Conservation (phyloP, 163 green algal genomes). For the Trebouxia gelatinosa region DNA sequence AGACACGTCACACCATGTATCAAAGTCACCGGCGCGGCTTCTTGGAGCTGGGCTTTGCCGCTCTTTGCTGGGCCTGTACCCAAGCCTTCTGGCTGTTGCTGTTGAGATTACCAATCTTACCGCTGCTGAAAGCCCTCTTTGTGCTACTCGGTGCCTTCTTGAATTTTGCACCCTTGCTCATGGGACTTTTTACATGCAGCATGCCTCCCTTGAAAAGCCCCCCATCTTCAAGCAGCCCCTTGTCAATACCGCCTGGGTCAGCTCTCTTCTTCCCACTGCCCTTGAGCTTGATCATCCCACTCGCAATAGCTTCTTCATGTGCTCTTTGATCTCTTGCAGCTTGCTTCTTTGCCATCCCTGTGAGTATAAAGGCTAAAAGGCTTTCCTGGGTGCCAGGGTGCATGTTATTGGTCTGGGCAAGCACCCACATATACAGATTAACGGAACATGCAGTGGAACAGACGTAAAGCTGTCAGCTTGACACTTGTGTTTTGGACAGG, state of each 20-base stretch:
- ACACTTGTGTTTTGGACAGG: too few relatives aligned
- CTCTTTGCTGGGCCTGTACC: too few relatives aligned
- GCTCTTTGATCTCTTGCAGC: constrained; percentile 49
- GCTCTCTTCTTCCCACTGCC: constrained; percentile 61
- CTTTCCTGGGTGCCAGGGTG: background rate
- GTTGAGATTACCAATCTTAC: constrained; percentile 11
- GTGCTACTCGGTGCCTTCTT: background rate
- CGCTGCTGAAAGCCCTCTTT: constrained; percentile 8
- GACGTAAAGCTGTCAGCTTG: too few relatives aligned
- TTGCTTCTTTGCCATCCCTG: constrained; percentile 57
- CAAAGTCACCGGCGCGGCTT: too few relatives aligned
- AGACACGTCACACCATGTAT: too few relatives aligned
- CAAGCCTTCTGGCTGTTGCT: constrained; percentile 16
- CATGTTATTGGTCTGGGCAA: too few relatives aligned
- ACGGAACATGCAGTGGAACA: too few relatives aligned
- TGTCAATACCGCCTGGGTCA: constrained; percentile 48
- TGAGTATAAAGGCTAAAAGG: background rate
- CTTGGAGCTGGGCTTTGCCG: too few relatives aligned
- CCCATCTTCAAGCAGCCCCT: constrained; percentile 65
- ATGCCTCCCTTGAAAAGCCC: constrained; percentile 62
- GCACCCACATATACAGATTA: too few relatives aligned
- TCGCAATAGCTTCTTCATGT: constrained; percentile 67
- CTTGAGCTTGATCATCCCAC: constrained; percentile 67
- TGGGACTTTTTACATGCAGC: constrained; percentile 44
- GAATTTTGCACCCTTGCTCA: background rate